phyloP scores from a whole-genome alignment of 805 yeast genomes.

The Candida nitratophila region DNA sequence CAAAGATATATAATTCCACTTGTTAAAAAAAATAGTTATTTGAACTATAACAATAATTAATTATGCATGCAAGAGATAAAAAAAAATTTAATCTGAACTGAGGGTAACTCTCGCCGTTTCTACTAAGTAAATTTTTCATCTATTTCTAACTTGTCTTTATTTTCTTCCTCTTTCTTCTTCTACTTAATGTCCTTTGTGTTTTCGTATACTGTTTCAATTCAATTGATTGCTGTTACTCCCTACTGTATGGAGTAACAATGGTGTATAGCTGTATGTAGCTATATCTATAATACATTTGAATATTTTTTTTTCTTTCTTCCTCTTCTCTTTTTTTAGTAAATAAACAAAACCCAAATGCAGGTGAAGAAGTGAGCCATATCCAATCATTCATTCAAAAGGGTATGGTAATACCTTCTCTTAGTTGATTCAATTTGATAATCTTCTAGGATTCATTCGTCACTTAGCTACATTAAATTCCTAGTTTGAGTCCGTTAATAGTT shows the following conservation, averaged over 20 bases:
- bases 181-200: too few relatives aligned
- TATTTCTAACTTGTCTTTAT: too few relatives aligned
- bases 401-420: neutral
- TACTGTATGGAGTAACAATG: neutral
- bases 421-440: neutral
- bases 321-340: neutral
- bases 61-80: neutral
- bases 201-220: too few relatives aligned
- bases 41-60: too few relatives aligned
- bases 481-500: conserved; percentile 24
- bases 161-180: too few relatives aligned
- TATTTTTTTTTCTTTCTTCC: neutral
- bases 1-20: too few relatives aligned
- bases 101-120: neutral
- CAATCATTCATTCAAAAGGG: neutral
- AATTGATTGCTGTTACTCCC: too few relatives aligned
- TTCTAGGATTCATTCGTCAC: conserved; percentile 5
- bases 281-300: neutral
- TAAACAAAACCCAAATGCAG: neutral
- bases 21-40: too few relatives aligned
- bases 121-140: too few relatives aligned
- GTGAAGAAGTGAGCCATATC: conserved; percentile 1
- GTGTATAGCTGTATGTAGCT: neutral
- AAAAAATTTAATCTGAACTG: neutral
- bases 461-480: conserved; percentile 17